phyloP scores from a whole-genome alignment of 352 stramenopile genomes.

The Globisporangium nunn region DNA sequence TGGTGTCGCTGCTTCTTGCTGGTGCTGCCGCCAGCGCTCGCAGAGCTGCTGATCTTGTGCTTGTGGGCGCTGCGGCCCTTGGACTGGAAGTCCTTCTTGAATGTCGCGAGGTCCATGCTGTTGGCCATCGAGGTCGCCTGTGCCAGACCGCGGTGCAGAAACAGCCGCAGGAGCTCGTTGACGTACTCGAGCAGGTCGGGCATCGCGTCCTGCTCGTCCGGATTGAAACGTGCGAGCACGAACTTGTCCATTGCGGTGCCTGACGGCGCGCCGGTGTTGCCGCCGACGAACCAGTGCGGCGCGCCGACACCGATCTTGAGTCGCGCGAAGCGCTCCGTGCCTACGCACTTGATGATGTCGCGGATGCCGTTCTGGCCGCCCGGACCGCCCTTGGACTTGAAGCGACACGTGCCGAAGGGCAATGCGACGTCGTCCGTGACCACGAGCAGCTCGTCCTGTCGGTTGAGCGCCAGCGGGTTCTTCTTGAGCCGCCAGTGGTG shows the following conservation, averaged over 20 bases:
- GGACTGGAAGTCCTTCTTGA: constrained; percentile 29
- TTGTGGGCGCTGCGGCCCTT: not conserved
- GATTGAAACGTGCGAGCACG: constrained; percentile 69
- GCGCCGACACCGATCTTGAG: constrained; percentile 78
- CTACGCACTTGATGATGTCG: constrained; percentile 82
- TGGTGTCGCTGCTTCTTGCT: constrained; percentile 3
- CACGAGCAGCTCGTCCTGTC: constrained; percentile 81
- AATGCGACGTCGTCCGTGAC: constrained; percentile 75
- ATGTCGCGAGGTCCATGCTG: constrained; percentile 61
- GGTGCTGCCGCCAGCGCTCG: not conserved
- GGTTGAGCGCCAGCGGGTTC: constrained; percentile 70
- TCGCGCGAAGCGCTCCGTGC: constrained; percentile 74
- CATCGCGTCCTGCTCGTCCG: constrained; percentile 74
- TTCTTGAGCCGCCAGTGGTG: constrained; percentile 83
- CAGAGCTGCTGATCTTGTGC: constrained; percentile 14
- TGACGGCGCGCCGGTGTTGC: constrained; percentile 53
- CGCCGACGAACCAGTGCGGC: constrained; percentile 68
- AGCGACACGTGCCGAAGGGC: constrained; percentile 75
- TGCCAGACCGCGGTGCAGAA: constrained; percentile 69
- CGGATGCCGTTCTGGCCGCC: constrained; percentile 79
- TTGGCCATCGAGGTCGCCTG: constrained; percentile 70
- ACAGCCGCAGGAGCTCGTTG: constrained; percentile 74
- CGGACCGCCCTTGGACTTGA: constrained; percentile 69
- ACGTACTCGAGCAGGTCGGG: constrained; percentile 51
- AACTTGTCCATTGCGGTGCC: constrained; percentile 83